Percentiles rank a stretch among this genome's conserved stretches.
Conservation (phyloP, 139 green algal genomes). For the Coccomyxa sp. region DNA sequence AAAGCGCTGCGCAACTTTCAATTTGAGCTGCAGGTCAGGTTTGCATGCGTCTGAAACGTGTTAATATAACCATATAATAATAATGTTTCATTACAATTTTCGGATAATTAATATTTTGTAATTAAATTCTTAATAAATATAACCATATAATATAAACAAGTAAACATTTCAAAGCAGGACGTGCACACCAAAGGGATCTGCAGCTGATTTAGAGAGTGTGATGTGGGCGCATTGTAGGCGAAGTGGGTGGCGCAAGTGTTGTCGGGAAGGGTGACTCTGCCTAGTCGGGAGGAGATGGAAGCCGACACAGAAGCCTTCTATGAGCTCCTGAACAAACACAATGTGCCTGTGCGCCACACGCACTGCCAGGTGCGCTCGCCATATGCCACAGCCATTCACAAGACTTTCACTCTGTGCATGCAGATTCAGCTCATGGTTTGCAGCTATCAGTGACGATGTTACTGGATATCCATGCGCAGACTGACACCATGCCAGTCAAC, state of each 20-base stretch:
- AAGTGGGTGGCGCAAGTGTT: constrained; percentile 27
- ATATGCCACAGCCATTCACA: not conserved
- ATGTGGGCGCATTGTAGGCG: not conserved
- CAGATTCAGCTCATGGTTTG: not conserved
- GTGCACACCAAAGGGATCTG: not conserved
- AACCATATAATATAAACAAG: not conserved
- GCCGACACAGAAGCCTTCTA: constrained; percentile 15
- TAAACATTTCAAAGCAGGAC: not conserved
- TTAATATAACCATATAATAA: not conserved
- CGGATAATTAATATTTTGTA: not conserved
- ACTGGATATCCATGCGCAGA: constrained; percentile 2
- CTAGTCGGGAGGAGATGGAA: constrained; percentile 24
- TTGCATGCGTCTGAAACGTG: not conserved
- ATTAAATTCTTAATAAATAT: not conserved
- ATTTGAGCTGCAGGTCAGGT: constrained; percentile 52
- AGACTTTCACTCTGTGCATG: not conserved
- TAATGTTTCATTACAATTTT: not conserved
- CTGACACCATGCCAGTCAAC: constrained; percentile 9
- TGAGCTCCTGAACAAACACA: not conserved
- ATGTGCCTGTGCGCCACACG: constrained; percentile 10
- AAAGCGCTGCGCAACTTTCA: constrained; percentile 65
- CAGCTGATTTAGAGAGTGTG: not conserved
- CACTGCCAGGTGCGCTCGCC: constrained; percentile 14
- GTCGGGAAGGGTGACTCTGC: constrained; percentile 31
- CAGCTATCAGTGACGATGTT: not conserved